phyloP scores from a whole-genome alignment of 116 monocot genomes.

The Papilionanthe hybrid region DNA sequence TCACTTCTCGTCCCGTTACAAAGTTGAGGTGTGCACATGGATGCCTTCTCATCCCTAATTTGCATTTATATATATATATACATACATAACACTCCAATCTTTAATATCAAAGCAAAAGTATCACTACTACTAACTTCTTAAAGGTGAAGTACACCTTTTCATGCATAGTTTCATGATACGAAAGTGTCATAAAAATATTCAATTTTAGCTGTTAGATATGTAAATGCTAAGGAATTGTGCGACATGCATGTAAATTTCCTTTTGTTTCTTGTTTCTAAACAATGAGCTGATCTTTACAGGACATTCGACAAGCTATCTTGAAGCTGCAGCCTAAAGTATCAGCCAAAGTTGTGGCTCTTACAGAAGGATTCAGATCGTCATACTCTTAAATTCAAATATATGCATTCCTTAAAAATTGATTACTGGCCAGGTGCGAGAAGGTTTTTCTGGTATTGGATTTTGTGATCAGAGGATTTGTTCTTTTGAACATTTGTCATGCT shows the following conservation, averaged over 20 bases:
- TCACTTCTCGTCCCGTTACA: slow-evolving; percentile 91
- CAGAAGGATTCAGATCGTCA: slow-evolving; percentile 86
- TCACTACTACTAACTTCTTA: no score
- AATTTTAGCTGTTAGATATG: no score
- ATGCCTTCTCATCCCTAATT: background rate
- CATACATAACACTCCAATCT: no score
- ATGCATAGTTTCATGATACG: no score
- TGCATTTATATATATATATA: background rate
- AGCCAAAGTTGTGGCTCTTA: slow-evolving; percentile 74
- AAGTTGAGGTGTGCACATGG: slow-evolving; percentile 56
- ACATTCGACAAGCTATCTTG: slow-evolving; percentile 68
- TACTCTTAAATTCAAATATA: slow-evolving; percentile 18
- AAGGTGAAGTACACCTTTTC: no score
- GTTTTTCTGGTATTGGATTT: background rate
- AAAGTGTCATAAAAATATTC: no score
- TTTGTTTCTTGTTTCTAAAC: background rate
- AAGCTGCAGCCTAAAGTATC: slow-evolving; percentile 70
- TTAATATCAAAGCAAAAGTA: no score
- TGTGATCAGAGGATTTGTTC: background rate
- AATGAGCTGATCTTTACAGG: slow-evolving; percentile 35
- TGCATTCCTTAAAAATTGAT: background rate
- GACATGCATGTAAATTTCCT: no score
- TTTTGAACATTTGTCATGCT: background rate
- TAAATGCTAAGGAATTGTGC: no score
- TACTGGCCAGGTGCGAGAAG: background rate